Evolutionary conservation across 148 eudicot species (phyloP).

Genomic region (Heliosperma pusillum): DNA sequence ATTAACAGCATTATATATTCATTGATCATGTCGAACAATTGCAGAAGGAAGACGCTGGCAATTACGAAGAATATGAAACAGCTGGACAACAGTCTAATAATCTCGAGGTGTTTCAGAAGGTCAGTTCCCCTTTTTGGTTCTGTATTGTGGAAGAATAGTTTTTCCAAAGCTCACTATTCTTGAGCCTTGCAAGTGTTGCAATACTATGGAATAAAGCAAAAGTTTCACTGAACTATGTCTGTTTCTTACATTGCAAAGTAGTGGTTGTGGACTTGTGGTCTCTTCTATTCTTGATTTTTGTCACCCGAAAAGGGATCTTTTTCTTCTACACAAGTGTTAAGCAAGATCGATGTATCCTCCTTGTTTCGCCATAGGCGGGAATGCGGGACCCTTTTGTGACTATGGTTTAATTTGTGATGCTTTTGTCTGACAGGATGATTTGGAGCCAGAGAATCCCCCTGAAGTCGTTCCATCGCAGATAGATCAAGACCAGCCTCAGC

Average conservation of each 20-base stretch:
- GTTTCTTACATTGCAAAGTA: not conserved
- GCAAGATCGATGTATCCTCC: not conserved
- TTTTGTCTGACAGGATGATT: constrained; percentile 38
- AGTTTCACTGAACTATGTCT: not conserved
- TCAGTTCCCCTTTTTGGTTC: constrained; percentile 7
- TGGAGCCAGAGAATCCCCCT: constrained; percentile 35
- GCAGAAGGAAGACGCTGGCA: constrained; percentile 45
- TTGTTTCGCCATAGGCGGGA: not conserved
- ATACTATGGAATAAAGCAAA: not conserved
- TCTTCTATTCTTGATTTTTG: not conserved
- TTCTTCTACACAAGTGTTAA: not conserved
- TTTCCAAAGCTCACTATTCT: not conserved
- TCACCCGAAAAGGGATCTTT: not conserved
- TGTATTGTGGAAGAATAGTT: not conserved
- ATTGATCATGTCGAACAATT: constrained; percentile 9
- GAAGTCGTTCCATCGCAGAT: constrained; percentile 33
- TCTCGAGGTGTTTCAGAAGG: constrained; percentile 54
- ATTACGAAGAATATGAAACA: constrained; percentile 45
- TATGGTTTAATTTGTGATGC: not conserved
- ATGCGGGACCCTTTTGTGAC: not conserved
- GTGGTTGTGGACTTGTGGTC: not conserved
- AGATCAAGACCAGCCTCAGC: constrained; percentile 31
- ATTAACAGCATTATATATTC: not conserved
- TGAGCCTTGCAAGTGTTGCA: not conserved
- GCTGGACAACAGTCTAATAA: constrained; percentile 38